Evolutionary conservation across 2,329 filamentous ascomycete genomes (phyloP).

Genomic region (Aspergillus ochraceoroseus): DNA sequence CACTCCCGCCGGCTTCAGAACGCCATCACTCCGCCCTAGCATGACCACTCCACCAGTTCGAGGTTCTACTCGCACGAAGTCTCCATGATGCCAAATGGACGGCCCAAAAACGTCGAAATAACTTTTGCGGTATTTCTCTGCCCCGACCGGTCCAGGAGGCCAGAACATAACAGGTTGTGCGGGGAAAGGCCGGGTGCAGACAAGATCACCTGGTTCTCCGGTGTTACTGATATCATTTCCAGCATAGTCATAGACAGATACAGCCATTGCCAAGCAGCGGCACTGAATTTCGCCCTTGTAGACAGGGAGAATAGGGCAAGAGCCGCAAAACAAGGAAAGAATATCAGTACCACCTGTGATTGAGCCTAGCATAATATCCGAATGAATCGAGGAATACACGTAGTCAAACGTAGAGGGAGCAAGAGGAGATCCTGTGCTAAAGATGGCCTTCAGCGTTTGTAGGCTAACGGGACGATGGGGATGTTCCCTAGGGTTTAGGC

Average conservation of each 20-base stretch:
- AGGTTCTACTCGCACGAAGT: constrained; percentile 73
- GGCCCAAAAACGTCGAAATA: constrained; percentile 81
- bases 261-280: constrained; percentile 73
- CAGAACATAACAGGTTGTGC: constrained; percentile 90
- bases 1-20: constrained; percentile 87
- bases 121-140: constrained; percentile 70
- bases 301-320: constrained; percentile 70
- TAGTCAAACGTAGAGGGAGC: constrained; percentile 91
- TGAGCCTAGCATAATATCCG: constrained; percentile 76
- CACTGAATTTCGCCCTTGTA: constrained; percentile 71
- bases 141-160: constrained; percentile 58
- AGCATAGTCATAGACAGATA: constrained; percentile 54
- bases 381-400: constrained; percentile 77
- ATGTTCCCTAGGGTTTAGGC: constrained; percentile 55
- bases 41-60: constrained; percentile 75
- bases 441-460: constrained; percentile 70
- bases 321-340: constrained; percentile 86
- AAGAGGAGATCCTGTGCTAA: constrained; percentile 87
- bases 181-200: constrained; percentile 81
- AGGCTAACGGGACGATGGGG: constrained; percentile 39
- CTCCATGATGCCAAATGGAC: constrained; percentile 81
- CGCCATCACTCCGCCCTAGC: constrained; percentile 87
- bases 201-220: constrained; percentile 75
- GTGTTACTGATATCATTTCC: constrained; percentile 55
- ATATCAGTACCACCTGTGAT: constrained; percentile 98